Evolutionary conservation across 257 asterid species (phyloP).

Genomic region (Avicennia marina): DNA sequence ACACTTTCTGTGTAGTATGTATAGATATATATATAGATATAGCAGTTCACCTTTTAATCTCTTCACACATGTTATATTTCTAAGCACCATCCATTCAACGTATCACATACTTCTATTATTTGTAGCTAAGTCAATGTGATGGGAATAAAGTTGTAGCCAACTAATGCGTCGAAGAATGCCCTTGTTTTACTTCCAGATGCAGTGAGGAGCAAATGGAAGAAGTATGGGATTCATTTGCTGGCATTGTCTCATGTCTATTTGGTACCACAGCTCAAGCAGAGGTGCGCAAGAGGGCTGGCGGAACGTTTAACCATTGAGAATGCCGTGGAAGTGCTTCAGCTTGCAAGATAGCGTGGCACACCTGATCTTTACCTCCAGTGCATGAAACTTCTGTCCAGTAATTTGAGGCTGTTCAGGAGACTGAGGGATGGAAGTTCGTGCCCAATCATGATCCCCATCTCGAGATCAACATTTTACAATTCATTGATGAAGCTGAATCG

Average conservation of each 20-base stretch:
- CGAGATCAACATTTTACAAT: constrained; percentile 77
- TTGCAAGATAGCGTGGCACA: constrained; percentile 78
- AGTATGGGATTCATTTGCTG: constrained; percentile 67
- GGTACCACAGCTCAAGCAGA: constrained; percentile 78
- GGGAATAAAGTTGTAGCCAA: no score
- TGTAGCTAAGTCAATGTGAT: no score
- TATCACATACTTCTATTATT: no score
- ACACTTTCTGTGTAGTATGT: no score
- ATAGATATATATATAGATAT: no score
- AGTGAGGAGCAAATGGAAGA: constrained; percentile 73
- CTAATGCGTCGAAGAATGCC: no score
- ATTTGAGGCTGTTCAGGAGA: constrained; percentile 58
- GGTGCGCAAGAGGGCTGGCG: constrained; percentile 51
- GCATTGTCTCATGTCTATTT: constrained; percentile 80
- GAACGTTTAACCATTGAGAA: constrained; percentile 42
- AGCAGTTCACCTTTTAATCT: no score
- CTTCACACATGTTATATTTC: no score
- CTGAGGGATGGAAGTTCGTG: constrained; percentile 88
- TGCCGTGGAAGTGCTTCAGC: constrained; percentile 86
- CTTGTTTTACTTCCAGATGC: constrained; percentile 42
- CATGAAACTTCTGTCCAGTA: constrained; percentile 48
- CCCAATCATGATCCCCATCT: constrained; percentile 75
- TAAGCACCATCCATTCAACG: no score
- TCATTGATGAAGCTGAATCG: constrained; percentile 74
- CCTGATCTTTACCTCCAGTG: constrained; percentile 75